Base-by-base conservation (phyloP, 306 rosid species). In the Dalbergia cultrata region DNA sequence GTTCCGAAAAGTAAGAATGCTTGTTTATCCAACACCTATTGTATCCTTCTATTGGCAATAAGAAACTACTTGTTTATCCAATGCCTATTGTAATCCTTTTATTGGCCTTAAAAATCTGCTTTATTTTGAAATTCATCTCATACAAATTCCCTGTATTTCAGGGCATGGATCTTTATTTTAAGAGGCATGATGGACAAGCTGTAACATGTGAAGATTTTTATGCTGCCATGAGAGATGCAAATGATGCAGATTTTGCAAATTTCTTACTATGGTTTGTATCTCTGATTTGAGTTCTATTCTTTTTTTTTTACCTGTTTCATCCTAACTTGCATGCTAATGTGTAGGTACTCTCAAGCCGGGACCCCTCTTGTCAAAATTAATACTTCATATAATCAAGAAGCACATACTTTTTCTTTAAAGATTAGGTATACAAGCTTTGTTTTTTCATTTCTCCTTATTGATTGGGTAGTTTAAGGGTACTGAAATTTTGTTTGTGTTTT, bases 321-420 rank as follows among this genome's bases (percentile, higher is more conserved):
- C 16, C 79, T 81, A 78, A 78, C 67, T 9, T 49, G 26, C 54
- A 12, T 64, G 74, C 79, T 67, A 52, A 85, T 70, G 37, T 70
- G 63, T 78, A 96, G 99, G 99, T 96, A 96, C 88, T 96, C 99
- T 53, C 99, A 96, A 85, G 99, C 99, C 75, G 99, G 99, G 83
- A 96, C 98, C 61, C 99, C 99, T 80, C 11, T 34, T 80, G 91
- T 93, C 74, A 92, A 88, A 88, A 90, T 92, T 64, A 86, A 85
- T 52, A 88, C 98, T 39, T 90, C 90, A 58, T 96, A 96, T 83
- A 85, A 93, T 74, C 80, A 97, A 5, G 94, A 93, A 78, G 90
- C 90, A 44, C 86, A 26, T 74, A 89, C 98, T 5, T 87, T 89
- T 72, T 81, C 99, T 75, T 87, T 96, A 62, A 96, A 89, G 86